Percentiles rank a stretch among this genome's conserved stretches.
These are phyloP conservation scores for Pleurotus giganteus DNA, from an alignment of 768 basidiomycete genomes.

Conservation along the genomic window DNA sequence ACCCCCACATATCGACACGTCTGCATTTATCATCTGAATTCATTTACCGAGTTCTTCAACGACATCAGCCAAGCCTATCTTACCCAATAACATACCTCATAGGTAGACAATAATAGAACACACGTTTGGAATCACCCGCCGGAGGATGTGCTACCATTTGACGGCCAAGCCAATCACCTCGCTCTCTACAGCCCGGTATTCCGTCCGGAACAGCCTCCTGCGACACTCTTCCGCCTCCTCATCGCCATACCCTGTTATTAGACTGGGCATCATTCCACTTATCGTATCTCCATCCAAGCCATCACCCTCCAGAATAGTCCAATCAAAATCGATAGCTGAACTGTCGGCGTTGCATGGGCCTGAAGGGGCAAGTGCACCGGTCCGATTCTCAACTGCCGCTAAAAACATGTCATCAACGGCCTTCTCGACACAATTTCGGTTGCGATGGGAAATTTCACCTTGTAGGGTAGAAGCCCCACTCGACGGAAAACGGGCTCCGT, in stretches of 20 bases:
- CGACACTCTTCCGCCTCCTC: slow-evolving; percentile 41
- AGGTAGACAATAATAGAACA: neutral
- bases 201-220: slow-evolving; percentile 63
- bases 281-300: slow-evolving; percentile 10
- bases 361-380: neutral
- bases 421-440: neutral
- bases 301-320: neutral
- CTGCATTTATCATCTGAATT: neutral
- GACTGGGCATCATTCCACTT: slow-evolving; percentile 21
- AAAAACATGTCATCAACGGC: neutral
- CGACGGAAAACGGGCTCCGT: neutral
- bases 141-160: slow-evolving; percentile 49
- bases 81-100: neutral
- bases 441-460: neutral
- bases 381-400: neutral
- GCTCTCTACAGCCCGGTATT: slow-evolving; percentile 83
- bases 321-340: slow-evolving; percentile 5
- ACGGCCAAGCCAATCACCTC: slow-evolving; percentile 77
- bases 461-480: neutral
- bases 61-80: neutral
- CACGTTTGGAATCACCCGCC: neutral
- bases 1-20: neutral
- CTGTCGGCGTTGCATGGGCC: neutral
- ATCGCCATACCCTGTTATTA: slow-evolving; percentile 31
- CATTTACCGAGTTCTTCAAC: neutral